Percentiles rank a stretch among this genome's conserved stretches.
Conservation (phyloP, 805 yeast genomes). For the Ogataea allantospora region DNA sequence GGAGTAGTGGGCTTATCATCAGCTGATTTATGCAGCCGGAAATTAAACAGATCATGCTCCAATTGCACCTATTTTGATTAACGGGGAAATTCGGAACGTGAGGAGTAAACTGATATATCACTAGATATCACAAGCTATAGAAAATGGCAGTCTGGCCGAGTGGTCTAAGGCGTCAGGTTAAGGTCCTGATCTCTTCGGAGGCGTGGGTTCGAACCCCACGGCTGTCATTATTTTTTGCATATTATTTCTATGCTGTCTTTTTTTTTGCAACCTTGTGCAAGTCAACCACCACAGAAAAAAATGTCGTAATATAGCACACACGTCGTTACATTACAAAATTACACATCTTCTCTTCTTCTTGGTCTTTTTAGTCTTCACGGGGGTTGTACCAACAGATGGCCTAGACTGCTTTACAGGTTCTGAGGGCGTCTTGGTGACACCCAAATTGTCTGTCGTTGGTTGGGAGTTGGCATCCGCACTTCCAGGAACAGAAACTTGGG, state of each 20-base stretch:
- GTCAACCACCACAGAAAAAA: background rate
- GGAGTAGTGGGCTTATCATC: too few species aligned
- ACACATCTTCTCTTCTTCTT: slow-evolving; percentile 23
- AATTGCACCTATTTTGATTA: too few species aligned
- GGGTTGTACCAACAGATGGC: slow-evolving; percentile 1
- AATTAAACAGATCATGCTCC: too few species aligned
- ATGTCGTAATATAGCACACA: slow-evolving; percentile 1
- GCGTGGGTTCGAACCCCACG: slow-evolving; percentile 88
- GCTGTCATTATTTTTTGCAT: slow-evolving; percentile 50
- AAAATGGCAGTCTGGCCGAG: slow-evolving; percentile 43
- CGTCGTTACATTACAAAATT: slow-evolving; percentile 12
- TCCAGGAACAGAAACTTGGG: slow-evolving; percentile 21
- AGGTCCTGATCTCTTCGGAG: slow-evolving; percentile 80
- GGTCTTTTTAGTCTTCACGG: slow-evolving; percentile 10
- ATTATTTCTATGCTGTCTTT: background rate
- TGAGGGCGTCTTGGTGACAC: slow-evolving; percentile 6
- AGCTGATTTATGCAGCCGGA: too few species aligned
- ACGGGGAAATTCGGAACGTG: too few species aligned
- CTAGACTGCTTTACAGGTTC: slow-evolving; percentile 5
- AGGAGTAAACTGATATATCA: too few species aligned
- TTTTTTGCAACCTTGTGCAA: background rate
- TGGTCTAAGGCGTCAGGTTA: slow-evolving; percentile 43
- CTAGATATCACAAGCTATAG: too few species aligned
- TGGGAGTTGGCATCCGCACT: slow-evolving; percentile 9
- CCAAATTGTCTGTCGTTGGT: slow-evolving; percentile 7